Percentiles rank a stretch among this genome's conserved stretches.
Evolutionary conservation across 179 eudicot species (phyloP).

Genomic region (Heliamphora pulchella): DNA sequence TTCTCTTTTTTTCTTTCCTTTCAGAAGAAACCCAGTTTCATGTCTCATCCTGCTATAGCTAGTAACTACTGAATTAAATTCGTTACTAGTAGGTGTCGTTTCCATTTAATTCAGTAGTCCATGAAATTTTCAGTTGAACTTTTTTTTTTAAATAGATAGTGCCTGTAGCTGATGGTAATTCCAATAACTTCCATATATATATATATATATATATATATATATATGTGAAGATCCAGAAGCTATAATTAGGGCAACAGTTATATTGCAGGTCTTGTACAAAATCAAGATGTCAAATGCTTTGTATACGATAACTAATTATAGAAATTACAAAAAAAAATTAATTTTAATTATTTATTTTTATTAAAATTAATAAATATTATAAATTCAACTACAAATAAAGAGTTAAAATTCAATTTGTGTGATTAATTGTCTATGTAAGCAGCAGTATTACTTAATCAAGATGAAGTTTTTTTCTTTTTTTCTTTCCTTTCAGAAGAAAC

Average conservation of each 20-base stretch:
- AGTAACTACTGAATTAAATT: background rate
- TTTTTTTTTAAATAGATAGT: no score
- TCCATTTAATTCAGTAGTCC: constrained; percentile 8
- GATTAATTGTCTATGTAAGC: no score
- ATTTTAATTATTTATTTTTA: no score
- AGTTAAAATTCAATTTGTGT: no score
- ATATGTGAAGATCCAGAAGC: background rate
- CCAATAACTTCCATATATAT: background rate
- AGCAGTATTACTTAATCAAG: no score
- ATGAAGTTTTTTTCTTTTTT: background rate
- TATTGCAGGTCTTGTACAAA: background rate
- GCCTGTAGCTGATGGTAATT: background rate
- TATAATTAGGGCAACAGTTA: background rate
- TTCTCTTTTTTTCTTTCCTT: background rate
- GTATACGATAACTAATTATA: no score
- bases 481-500: background rate
- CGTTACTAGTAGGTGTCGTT: background rate
- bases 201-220: no score
- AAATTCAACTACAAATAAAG: no score
- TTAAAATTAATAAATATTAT: no score
- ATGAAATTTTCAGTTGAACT: no score
- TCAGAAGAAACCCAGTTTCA: constrained; percentile 12
- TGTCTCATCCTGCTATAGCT: background rate
- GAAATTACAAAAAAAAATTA: no score
- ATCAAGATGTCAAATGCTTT: no score